A percentile compares a stretch with the other conserved stretches of the same genome.
phyloP scores from a whole-genome alignment of 2,329 filamentous ascomycete species.

The Xylariaceae sp. region DNA sequence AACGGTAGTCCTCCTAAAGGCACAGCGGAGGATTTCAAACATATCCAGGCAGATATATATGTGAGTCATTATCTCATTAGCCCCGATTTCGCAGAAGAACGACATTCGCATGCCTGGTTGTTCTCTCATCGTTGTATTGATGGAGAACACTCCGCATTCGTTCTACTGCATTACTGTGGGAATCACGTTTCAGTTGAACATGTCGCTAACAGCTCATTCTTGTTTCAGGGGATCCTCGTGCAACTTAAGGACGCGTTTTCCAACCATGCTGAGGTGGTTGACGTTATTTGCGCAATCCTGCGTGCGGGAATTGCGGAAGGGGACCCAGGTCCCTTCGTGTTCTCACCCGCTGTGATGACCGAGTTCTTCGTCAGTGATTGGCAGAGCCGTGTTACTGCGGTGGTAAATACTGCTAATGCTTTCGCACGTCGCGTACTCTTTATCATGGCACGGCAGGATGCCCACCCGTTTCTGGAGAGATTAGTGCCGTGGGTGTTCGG shows the following conservation, averaged over 20 bases:
- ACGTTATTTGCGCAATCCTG: constrained; percentile 66
- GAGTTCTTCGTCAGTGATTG: constrained; percentile 56
- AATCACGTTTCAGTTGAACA: constrained; percentile 34
- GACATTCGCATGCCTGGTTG: background rate
- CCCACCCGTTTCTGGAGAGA: constrained; percentile 40
- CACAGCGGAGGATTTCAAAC: constrained; percentile 20
- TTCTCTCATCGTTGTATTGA: too few relatives aligned
- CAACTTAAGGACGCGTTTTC: constrained; percentile 50
- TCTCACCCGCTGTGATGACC: constrained; percentile 61
- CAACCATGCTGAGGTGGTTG: constrained; percentile 60
- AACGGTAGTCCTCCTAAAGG: background rate
- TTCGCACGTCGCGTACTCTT: constrained; percentile 52
- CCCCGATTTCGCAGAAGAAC: background rate
- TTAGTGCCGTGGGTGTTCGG: constrained; percentile 58
- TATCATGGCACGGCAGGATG: too few relatives aligned
- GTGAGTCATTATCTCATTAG: constrained; percentile 27
- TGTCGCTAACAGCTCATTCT: constrained; percentile 42
- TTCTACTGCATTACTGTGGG: background rate
- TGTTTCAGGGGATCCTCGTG: constrained; percentile 22
- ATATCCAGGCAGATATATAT: constrained; percentile 45
- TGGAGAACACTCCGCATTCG: too few relatives aligned
- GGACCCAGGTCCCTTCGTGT: constrained; percentile 70
- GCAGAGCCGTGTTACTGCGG: constrained; percentile 60
- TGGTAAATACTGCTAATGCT: constrained; percentile 67
- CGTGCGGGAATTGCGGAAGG: constrained; percentile 71